A percentile compares a stretch with the other conserved stretches of the same genome.
These are phyloP conservation scores for Przewalskia tangutica DNA, from an alignment of 257 asterid species.

Conservation along the genomic window DNA sequence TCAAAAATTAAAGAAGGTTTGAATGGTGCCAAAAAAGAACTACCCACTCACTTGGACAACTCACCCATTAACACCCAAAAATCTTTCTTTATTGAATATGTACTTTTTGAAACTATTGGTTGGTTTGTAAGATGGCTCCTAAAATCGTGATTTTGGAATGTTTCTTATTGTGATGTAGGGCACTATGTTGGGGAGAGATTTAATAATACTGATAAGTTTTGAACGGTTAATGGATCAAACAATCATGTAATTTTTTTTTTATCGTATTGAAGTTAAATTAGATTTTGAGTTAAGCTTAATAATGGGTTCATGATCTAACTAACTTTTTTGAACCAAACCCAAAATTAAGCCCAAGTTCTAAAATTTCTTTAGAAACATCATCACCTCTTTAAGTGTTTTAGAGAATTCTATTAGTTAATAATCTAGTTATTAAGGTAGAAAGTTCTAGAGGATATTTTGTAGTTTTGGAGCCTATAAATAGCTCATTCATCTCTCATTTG, in stretches of 20 bases:
- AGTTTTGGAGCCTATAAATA: no score
- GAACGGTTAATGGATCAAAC: not conserved
- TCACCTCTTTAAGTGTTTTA: no score
- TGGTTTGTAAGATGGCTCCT: not conserved
- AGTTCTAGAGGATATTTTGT: no score
- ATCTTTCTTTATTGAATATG: not conserved
- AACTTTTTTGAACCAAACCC: no score
- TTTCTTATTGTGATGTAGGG: not conserved
- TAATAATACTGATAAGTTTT: not conserved
- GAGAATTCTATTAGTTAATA: no score
- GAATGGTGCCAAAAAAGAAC: slow-evolving; percentile 11
- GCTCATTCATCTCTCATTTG: no score
- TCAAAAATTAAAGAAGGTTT: slow-evolving; percentile 2
- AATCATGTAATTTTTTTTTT: not conserved
- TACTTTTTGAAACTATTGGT: not conserved
- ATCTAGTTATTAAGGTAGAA: no score
- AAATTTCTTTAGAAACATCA: no score
- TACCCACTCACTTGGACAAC: not conserved
- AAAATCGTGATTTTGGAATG: not conserved
- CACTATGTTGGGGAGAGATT: not conserved
- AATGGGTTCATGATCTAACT: no score
- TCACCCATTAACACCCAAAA: not conserved
- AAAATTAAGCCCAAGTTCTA: no score
- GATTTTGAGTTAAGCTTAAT: no score
- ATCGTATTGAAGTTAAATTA: no score